Conservation (phyloP, 345 rosid species). For the Syzygium oleosum region DNA sequence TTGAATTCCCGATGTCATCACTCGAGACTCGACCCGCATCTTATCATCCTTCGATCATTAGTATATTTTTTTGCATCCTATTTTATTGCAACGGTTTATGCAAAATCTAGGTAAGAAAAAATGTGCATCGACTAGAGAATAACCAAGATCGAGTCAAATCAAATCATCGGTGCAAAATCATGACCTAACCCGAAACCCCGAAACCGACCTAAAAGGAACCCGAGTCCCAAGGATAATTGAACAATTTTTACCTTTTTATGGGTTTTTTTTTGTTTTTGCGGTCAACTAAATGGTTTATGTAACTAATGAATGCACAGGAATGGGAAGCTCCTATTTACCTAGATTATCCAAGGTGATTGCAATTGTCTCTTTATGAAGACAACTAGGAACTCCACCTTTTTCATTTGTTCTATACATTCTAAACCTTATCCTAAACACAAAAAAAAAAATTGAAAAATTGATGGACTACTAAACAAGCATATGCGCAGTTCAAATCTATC, state of each 20-base stretch:
- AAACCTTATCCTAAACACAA: neutral
- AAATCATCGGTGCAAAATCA: neutral
- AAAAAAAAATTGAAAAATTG: neutral
- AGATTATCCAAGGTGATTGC: neutral
- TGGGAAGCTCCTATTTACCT: neutral
- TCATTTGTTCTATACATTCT: neutral
- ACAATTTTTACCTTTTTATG: neutral
- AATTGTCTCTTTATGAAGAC: neutral
- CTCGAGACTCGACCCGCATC: neutral
- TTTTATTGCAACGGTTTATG: neutral
- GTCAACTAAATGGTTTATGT: neutral
- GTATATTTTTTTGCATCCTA: neutral
- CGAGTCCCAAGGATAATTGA: neutral
- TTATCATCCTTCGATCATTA: neutral
- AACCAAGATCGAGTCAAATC: neutral
- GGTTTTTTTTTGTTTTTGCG: neutral
- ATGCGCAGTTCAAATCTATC: neutral
- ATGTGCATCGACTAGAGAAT: neutral
- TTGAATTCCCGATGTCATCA: neutral
- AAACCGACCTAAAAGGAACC: neutral
- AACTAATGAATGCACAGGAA: neutral
- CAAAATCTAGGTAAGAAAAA: neutral
- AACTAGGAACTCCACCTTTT: neutral
- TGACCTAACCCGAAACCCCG: accelerated
- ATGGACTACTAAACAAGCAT: neutral